Percentiles rank a stretch among this genome's conserved stretches.
These are phyloP conservation scores for Colletotrichum kahawae DNA, from an alignment of 2,329 filamentous ascomycete genomes.

Conservation along the genomic window DNA sequence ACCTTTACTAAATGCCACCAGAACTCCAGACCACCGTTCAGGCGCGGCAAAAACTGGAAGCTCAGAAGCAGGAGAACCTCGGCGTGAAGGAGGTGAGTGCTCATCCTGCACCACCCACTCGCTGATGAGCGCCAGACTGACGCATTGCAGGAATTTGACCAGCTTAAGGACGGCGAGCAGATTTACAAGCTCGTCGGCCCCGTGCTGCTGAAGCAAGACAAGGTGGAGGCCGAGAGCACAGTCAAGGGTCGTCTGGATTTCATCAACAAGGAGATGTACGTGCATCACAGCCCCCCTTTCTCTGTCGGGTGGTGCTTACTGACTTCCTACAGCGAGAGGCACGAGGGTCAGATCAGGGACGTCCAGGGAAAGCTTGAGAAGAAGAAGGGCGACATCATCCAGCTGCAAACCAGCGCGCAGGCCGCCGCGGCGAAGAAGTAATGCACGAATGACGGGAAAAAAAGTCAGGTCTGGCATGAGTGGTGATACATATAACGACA, in stretches of 20 bases:
- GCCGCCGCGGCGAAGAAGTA: slow-evolving; percentile 35
- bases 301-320: background rate
- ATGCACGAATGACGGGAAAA: background rate
- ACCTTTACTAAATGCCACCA: slow-evolving; percentile 38
- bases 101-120: no score
- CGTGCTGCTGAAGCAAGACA: slow-evolving; percentile 93
- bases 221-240: slow-evolving; percentile 84
- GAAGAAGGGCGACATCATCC: slow-evolving; percentile 65
- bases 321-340: slow-evolving; percentile 32
- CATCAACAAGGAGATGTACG: slow-evolving; percentile 92
- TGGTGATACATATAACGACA: slow-evolving; percentile 18
- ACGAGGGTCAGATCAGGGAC: slow-evolving; percentile 60
- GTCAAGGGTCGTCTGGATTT: slow-evolving; percentile 92
- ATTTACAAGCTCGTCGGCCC: slow-evolving; percentile 98
- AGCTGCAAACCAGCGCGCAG: slow-evolving; percentile 57
- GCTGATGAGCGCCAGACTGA: background rate
- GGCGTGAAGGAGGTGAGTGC: slow-evolving; percentile 77
- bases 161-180: slow-evolving; percentile 78
- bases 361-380: slow-evolving; percentile 61
- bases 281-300: slow-evolving; percentile 12
- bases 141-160: slow-evolving; percentile 73
- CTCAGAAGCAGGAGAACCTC: slow-evolving; percentile 91
- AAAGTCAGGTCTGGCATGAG: slow-evolving; percentile 7
- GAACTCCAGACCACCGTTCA: slow-evolving; percentile 80
- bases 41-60: slow-evolving; percentile 88